Percentiles rank a stretch among this genome's conserved stretches.
phyloP scores from a whole-genome alignment of 352 stramenopile species.

The Phytophthora syringae region DNA sequence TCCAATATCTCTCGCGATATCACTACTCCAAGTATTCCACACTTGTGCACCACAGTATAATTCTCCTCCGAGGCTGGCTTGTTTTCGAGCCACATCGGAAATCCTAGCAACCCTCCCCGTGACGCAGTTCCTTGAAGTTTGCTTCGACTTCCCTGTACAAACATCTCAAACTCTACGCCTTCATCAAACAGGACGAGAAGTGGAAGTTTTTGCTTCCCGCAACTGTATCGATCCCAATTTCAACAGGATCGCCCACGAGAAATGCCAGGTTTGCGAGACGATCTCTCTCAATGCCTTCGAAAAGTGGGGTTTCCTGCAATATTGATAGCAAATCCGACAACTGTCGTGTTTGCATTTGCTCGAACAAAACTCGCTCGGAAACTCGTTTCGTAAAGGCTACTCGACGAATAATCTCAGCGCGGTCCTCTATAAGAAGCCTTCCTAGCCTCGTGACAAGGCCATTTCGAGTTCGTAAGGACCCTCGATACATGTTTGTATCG shows the following conservation, averaged over 20 bases:
- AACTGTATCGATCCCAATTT: conserved; percentile 9
- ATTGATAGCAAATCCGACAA: conserved; percentile 24
- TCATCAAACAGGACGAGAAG: conserved; percentile 21
- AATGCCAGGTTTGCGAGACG: conserved; percentile 29
- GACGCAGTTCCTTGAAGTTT: conserved; percentile 9
- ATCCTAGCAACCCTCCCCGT: conserved; percentile 26
- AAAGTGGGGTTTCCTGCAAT: conserved; percentile 21
- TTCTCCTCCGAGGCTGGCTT: background rate
- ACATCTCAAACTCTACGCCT: conserved; percentile 24
- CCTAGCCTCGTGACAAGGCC: conserved; percentile 25
- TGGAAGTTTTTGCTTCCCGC: conserved; percentile 4
- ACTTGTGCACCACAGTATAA: conserved; percentile 6
- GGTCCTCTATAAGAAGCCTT: conserved; percentile 40
- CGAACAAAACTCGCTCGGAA: conserved; percentile 22
- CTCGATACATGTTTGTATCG: conserved; percentile 14
- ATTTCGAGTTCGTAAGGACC: conserved; percentile 13
- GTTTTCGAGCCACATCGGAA: conserved; percentile 14
- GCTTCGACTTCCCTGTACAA: background rate
- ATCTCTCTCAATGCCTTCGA: conserved; percentile 21
- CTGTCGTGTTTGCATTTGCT: conserved; percentile 6
- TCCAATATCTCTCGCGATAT: conserved; percentile 18
- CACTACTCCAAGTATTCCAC: conserved; percentile 10
- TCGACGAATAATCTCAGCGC: conserved; percentile 41
- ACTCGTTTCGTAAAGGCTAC: conserved; percentile 34
- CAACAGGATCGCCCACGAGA: conserved; percentile 10